Base-by-base conservation (phyloP, 2,329 filamentous ascomycete genomes). In the Aurifilum marmelostoma region DNA sequence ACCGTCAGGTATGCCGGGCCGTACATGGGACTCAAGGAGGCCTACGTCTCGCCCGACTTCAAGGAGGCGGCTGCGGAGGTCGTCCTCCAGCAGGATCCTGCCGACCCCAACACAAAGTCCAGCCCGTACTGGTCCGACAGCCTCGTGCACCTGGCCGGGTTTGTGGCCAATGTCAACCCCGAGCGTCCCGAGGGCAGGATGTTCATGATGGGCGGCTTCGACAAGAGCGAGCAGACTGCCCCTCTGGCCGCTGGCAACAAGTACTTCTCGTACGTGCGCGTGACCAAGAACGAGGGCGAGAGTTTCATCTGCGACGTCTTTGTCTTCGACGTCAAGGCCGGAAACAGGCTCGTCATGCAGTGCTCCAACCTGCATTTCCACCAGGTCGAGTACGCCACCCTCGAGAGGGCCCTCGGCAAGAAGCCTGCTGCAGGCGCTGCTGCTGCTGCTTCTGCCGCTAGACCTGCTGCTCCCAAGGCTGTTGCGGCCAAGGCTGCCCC, bases 61-160 rank as follows among this genome's bases (percentile, higher is more conserved):
- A 52, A 63, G 27, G 71, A 72, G 52, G 72, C 69, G 29, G 71
- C 69, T 52, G 73, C 72, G 16, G 65, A 71, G 27, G 70, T 75
- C 27, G 69, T 71, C 63, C 68, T 74, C 5, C 67, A 66, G 32
- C 29, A 63, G 8, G 72, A 69, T 14, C 72, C 73, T 0, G 41
- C 37, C 11, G 68, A 63, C 9, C 67, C 68, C 6, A 60, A 24
- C 16, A 65, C 52, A 29, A 70, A 67, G 24, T 73, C 71, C 43
- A 72, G 64, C 66, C 73, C 73, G 2, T 75, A 75, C 62, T 69
- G 73, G 67, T 68, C 64, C 47, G 74, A 74, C 65, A 68, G 72
- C 24, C 70, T 75, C 50, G 70, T 73, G 3, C 73, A 75, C 43
- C 65, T 74, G 39, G 71, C 65, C 0, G 74, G 71, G 11, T 75